Evolutionary conservation across 805 yeast genomes (phyloP), one percentile per base, ranked within the genome.

Genomic region (Kregervanrija delftensis): DNA sequence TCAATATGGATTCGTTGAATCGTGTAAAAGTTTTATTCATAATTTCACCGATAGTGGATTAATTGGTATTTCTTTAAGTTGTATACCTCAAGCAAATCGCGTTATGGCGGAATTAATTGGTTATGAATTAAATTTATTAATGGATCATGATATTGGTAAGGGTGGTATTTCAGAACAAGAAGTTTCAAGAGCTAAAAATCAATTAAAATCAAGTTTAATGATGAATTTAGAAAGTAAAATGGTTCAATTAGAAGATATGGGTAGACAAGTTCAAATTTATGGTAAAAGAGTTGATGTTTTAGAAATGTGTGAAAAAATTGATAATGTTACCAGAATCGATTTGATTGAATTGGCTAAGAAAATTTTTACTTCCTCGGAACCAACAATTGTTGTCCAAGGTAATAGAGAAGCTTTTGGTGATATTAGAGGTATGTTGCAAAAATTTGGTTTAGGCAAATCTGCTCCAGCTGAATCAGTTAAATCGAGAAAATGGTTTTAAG

Each of bases 241-340:
- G 72, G 95, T 95, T n/a, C 90, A 87, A 58, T 70, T 93, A 45
- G 99, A 93, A 65, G 99, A 93, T 58, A 72, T 90, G 66, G 98
- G 98, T 11, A 79, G 98, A 64, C 99, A 93, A 64, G 79, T 93
- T 22, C 96, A 86, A 64, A 78, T 86, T 39, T 88, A 85, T 59
- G 87, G 88, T 37, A 76, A 75, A 52, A 77, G 85, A 51, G 76
- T 90, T 8, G 79, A 86, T 11, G 82, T 88, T 8, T 67, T 71
- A 32, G 96, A 89, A 56, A 89, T 91, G 95, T 82, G 91, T 45
- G 68, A 64, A 6, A 79, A 80, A 56, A 88, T 93, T 49, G 89
- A 85, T 47, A 59, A 62, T 10, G 74, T 93, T 49, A 75, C 86
- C 0, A 73, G 79, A 3, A 66, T 65, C 5, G 96, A 91, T 60